phyloP scores from a whole-genome alignment of 306 rosid species.

The Acacia melanoxylon region DNA sequence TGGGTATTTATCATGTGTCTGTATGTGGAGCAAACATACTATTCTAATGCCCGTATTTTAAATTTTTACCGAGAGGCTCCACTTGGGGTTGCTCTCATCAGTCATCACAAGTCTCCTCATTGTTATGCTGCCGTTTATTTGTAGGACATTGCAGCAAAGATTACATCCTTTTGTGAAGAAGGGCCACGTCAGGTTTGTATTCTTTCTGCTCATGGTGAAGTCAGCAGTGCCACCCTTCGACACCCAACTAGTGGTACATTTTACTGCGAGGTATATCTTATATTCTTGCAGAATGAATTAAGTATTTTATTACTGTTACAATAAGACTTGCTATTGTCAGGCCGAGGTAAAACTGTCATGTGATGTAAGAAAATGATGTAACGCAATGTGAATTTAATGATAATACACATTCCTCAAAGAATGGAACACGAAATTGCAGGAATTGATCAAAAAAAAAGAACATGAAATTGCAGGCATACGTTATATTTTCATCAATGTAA shows the following conservation, averaged over 20 bases:
- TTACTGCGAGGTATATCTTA: conserved; percentile 58
- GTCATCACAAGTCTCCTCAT: conserved; percentile 19
- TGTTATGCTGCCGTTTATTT: conserved; percentile 23
- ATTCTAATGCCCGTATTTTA: not conserved
- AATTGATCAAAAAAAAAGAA: too few relatives aligned
- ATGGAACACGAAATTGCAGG: too few relatives aligned
- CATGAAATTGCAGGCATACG: too few relatives aligned
- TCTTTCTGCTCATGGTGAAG: conserved; percentile 77
- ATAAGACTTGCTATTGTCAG: not conserved
- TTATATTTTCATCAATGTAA: too few relatives aligned
- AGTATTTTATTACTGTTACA: not conserved
- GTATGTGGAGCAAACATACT: not conserved
- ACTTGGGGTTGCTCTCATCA: not conserved
- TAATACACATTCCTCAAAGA: too few relatives aligned
- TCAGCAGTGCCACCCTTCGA: conserved; percentile 61
- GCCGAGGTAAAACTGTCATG: not conserved
- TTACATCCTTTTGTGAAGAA: conserved; percentile 53
- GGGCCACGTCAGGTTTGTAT: conserved; percentile 66
- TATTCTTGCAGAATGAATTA: conserved; percentile 22
- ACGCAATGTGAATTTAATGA: too few relatives aligned
- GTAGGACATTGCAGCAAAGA: conserved; percentile 71
- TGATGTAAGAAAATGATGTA: not conserved
- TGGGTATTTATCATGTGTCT: not conserved
- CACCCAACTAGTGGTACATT: conserved; percentile 51
- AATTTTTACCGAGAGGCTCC: not conserved